A percentile compares a stretch with the other conserved stretches of the same genome.
Evolutionary conservation across 208 protist genomes (phyloP).

Genomic region (Wallacemonas sp.): DNA sequence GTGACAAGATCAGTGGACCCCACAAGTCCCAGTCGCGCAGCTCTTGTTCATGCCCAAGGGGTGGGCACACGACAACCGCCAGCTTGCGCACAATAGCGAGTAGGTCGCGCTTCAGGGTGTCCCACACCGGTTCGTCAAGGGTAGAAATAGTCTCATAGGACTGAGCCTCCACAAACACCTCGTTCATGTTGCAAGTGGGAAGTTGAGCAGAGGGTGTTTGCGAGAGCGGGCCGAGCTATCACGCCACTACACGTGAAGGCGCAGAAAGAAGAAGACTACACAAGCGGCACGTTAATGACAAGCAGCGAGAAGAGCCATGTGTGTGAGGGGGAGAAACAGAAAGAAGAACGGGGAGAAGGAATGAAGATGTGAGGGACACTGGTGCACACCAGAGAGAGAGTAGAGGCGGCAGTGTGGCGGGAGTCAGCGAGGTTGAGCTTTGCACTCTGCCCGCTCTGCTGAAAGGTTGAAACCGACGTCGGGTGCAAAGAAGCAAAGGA

Average conservation of each 20-base stretch:
- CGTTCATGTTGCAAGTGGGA: constrained; percentile 27
- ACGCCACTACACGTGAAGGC: too few species aligned
- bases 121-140: constrained; percentile 58
- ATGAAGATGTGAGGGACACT: too few species aligned
- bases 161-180: constrained; percentile 28
- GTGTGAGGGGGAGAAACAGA: neutral
- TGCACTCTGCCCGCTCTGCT: too few species aligned
- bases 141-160: constrained; percentile 50
- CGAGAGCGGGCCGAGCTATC: neutral
- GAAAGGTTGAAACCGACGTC: too few species aligned
- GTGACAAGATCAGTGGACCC: constrained; percentile 91
- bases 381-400: too few species aligned
- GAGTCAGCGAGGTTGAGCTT: too few species aligned
- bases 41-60: constrained; percentile 33
- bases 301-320: neutral
- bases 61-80: constrained; percentile 58
- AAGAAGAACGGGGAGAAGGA: constrained; percentile 5
- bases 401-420: too few species aligned
- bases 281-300: neutral
- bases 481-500: too few species aligned
- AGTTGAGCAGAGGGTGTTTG: too few species aligned
- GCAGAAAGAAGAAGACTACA: neutral
- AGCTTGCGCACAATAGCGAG: constrained; percentile 73
- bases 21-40: constrained; percentile 91
- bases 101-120: constrained; percentile 64